These are phyloP conservation scores for Calonectria pseudoreteaudii DNA, from an alignment of 2,329 filamentous ascomycete species.

Conservation along the genomic window DNA sequence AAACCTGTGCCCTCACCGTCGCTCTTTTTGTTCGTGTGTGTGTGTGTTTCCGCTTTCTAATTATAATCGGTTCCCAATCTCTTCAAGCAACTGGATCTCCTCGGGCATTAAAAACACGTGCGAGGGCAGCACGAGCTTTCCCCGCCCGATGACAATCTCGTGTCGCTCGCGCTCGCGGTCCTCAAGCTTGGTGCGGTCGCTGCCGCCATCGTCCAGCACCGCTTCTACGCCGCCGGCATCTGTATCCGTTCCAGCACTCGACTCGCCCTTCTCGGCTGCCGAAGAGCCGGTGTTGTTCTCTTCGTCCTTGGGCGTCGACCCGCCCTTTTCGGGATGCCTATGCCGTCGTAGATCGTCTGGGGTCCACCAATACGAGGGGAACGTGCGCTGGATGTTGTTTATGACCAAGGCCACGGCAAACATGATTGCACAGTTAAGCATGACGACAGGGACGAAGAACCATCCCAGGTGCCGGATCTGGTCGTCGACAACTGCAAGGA, in stretches of 20 bases:
- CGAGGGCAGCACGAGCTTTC: constrained; percentile 49
- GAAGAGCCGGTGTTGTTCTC: constrained; percentile 29
- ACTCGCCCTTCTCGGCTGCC: constrained; percentile 22
- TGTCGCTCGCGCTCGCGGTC: constrained; percentile 15
- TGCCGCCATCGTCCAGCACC: constrained; percentile 23
- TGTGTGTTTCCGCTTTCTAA: neutral
- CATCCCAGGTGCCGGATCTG: constrained; percentile 71
- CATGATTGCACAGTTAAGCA: constrained; percentile 72
- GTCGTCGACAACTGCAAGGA: constrained; percentile 73
- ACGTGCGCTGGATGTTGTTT: constrained; percentile 77
- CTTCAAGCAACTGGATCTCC: constrained; percentile 51
- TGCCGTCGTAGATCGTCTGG: constrained; percentile 47
- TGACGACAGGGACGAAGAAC: constrained; percentile 73
- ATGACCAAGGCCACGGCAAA: constrained; percentile 70
- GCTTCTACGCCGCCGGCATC: neutral
- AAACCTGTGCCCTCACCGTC: neutral
- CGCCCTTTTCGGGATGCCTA: neutral
- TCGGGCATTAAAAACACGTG: constrained; percentile 53
- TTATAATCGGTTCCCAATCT: constrained; percentile 49
- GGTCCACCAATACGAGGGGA: constrained; percentile 79
- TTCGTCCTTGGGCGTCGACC: constrained; percentile 4
- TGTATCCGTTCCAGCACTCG: neutral
- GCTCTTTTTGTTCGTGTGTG: neutral
- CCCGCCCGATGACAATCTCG: constrained; percentile 51
- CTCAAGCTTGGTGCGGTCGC: constrained; percentile 27